These are phyloP conservation scores for Sodiomyces alkalinus DNA, from an alignment of 2,329 filamentous ascomycete species.

Conservation along the genomic window DNA sequence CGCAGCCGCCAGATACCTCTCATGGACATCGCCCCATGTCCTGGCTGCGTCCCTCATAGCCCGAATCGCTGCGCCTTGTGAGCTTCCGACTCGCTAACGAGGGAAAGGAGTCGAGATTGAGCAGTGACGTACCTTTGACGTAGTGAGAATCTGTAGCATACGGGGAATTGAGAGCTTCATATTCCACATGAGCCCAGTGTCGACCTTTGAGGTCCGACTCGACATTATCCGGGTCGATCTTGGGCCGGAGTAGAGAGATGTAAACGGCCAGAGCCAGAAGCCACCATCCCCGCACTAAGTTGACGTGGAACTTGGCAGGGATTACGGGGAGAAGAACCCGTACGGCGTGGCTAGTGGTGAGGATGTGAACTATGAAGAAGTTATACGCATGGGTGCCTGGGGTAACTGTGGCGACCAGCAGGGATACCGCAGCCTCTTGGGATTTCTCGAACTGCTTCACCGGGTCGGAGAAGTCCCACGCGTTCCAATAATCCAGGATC, in stretches of 20 bases:
- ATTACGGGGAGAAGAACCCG: constrained; percentile 71
- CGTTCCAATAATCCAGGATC: constrained; percentile 81
- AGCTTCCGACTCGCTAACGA: background rate
- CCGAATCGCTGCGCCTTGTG: constrained; percentile 37
- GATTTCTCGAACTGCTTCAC: constrained; percentile 61
- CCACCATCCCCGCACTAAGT: constrained; percentile 79
- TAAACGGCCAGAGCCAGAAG: constrained; percentile 67
- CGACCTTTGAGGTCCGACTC: constrained; percentile 45
- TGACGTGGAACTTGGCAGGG: constrained; percentile 55
- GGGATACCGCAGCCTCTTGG: constrained; percentile 42
- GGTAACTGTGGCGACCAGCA: constrained; percentile 46
- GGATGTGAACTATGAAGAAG: constrained; percentile 67
- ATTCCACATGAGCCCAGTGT: constrained; percentile 63
- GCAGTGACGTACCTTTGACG: constrained; percentile 50
- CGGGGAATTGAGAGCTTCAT: constrained; percentile 52
- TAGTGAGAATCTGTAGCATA: constrained; percentile 66
- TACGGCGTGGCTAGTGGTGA: constrained; percentile 78
- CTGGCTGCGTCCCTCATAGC: constrained; percentile 59
- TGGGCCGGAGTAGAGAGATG: constrained; percentile 57
- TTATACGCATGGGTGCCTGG: constrained; percentile 53
- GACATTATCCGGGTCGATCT: constrained; percentile 52
- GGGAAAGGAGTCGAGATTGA: background rate
- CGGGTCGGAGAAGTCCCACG: constrained; percentile 60
- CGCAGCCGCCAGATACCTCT: constrained; percentile 52
- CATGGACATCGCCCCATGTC: constrained; percentile 58